phyloP scores from a whole-genome alignment of 768 basidiomycete species.

The Suillus cothurnatus region DNA sequence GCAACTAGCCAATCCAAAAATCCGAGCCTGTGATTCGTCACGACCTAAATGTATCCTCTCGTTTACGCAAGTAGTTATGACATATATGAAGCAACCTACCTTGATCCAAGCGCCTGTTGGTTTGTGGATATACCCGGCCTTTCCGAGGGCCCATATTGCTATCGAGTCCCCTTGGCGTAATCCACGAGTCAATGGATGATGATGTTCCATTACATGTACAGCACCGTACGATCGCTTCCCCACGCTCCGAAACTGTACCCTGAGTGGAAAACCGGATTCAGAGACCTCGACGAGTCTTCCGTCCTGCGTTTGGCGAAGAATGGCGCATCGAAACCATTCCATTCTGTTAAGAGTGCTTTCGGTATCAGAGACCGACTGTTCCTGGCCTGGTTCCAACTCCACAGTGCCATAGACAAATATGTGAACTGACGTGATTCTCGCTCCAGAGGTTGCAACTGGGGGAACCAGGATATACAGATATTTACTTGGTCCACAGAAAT shows the following conservation, averaged over 20 bases:
- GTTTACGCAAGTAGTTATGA: neutral
- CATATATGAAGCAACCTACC: neutral
- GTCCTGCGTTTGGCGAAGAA: neutral
- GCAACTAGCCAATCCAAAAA: neutral
- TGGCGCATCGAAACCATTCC: slow-evolving; percentile 5
- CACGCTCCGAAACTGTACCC: neutral
- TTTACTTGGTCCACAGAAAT: neutral
- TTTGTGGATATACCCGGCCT: neutral
- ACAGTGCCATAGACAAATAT: slow-evolving; percentile 1
- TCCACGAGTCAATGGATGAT: neutral
- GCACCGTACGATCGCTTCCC: neutral
- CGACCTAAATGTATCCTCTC: neutral
- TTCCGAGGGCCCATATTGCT: slow-evolving; percentile 7
- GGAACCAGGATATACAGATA: neutral
- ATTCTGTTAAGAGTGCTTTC: neutral
- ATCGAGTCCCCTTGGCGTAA: neutral
- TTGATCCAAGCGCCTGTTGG: slow-evolving; percentile 4
- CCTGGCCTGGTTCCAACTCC: neutral
- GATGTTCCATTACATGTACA: neutral
- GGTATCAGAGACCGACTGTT: too few species aligned
- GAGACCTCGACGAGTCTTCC: neutral
- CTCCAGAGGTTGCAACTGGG: neutral
- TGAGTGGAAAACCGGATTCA: neutral
- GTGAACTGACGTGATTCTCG: neutral
- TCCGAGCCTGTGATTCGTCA: neutral